phyloP scores from a whole-genome alignment of 23 red algal species.

The Gracilaria domingensis region DNA sequence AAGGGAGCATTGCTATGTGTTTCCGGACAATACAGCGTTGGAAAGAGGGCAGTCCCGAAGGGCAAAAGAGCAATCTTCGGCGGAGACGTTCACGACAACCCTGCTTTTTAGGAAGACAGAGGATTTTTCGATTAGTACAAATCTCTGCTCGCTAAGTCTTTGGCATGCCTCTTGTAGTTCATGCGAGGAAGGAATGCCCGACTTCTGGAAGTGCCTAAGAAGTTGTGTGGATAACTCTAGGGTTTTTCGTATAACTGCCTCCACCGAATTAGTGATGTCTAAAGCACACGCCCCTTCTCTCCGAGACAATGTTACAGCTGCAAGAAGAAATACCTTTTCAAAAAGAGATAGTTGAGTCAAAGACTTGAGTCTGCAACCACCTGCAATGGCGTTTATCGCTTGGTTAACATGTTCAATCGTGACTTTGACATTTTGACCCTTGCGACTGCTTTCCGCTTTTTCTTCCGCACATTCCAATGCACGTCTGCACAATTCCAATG shows the following conservation, averaged over 20 bases:
- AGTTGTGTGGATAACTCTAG: neutral
- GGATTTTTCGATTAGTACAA: conserved; percentile 53
- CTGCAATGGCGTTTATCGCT: conserved; percentile 30
- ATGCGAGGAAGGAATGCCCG: conserved; percentile 2
- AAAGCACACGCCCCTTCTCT: conserved; percentile 35
- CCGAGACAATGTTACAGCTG: conserved; percentile 21
- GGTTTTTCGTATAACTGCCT: neutral
- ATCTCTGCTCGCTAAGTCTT: conserved; percentile 35
- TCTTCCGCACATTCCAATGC: conserved; percentile 34
- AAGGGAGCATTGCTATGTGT: neutral
- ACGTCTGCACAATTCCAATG: conserved; percentile 59
- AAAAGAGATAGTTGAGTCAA: conserved; percentile 43
- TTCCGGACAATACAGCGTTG: neutral
- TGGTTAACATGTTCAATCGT: conserved; percentile 37
- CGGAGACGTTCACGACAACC: conserved; percentile 53
- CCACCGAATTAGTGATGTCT: conserved; percentile 40
- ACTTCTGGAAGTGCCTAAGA: neutral
- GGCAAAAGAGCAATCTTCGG: conserved; percentile 39
- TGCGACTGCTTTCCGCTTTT: neutral
- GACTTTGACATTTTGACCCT: neutral
- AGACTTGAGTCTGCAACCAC: conserved; percentile 27
- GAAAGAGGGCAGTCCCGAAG: conserved; percentile 31
- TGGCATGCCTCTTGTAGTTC: conserved; percentile 46
- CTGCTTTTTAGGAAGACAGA: conserved; percentile 41
- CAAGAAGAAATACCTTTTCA: conserved; percentile 35